These are phyloP conservation scores for Lagenidium giganteum DNA, from an alignment of 352 stramenopile genomes.

Conservation along the genomic window DNA sequence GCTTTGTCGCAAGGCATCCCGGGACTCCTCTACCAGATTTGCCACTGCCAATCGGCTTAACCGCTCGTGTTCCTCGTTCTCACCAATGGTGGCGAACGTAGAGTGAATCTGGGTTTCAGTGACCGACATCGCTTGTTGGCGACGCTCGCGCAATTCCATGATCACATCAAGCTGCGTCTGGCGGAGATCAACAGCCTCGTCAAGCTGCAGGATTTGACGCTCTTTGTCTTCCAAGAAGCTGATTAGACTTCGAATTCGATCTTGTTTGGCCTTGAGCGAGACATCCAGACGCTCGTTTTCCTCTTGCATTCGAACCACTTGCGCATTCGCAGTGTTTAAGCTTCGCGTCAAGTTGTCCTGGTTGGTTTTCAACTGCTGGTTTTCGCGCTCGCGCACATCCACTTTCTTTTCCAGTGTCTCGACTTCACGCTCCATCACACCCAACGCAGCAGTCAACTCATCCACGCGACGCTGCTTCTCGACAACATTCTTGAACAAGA, in stretches of 20 bases:
- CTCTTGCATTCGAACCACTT: conserved; percentile 45
- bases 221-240: conserved; percentile 61
- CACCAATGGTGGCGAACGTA: no score
- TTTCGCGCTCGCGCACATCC: conserved; percentile 46
- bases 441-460: conserved; percentile 56
- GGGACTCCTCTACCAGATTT: no score
- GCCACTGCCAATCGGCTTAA: no score
- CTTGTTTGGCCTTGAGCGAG: conserved; percentile 52
- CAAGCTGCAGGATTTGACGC: conserved; percentile 55
- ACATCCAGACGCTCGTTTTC: conserved; percentile 48
- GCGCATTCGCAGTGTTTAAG: conserved; percentile 42
- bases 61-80: no score
- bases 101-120: no score
- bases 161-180: conserved; percentile 48
- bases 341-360: conserved; percentile 33
- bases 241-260: conserved; percentile 48
- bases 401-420: conserved; percentile 46
- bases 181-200: conserved; percentile 45
- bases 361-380: conserved; percentile 54
- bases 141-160: no score
- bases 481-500: conserved; percentile 67
- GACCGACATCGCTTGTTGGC: no score
- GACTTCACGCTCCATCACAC: conserved; percentile 68
- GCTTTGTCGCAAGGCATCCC: no score
- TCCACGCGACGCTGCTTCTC: conserved; percentile 63